Percentiles rank a stretch among this genome's conserved stretches.
Evolutionary conservation across 23 red algal genomes (phyloP).

Genomic region (Gracilaria domingensis): DNA sequence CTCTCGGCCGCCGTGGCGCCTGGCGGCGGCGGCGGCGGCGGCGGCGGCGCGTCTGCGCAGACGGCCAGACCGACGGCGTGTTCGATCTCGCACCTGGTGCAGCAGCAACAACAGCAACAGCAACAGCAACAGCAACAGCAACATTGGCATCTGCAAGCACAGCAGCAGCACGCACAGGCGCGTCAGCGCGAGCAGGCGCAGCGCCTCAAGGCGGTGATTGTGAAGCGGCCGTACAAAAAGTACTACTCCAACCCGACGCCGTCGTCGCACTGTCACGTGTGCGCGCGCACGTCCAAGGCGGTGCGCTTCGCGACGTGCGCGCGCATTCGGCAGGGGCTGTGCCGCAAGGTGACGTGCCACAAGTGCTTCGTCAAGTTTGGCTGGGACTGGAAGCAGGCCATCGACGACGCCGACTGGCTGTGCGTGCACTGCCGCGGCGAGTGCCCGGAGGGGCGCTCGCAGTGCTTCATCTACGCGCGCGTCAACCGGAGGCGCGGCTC

Average conservation of each 20-base stretch:
- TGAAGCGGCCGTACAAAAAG: conserved; percentile 58
- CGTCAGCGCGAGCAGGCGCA: not conserved
- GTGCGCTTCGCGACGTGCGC: conserved; percentile 68
- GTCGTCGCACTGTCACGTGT: conserved; percentile 74
- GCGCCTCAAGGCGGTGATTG: not conserved
- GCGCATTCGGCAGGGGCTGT: conserved; percentile 54
- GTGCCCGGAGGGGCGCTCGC: conserved; percentile 40
- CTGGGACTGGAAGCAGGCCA: conserved; percentile 49
- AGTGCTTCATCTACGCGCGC: conserved; percentile 61
- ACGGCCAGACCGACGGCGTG: too few relatives aligned
- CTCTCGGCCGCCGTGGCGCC: not conserved
- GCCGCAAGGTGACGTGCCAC: conserved; percentile 76
- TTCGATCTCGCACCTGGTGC: too few relatives aligned
- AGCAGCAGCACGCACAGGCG: not conserved
- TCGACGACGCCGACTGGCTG: conserved; percentile 28
- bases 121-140: too few relatives aligned
- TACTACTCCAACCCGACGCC: conserved; percentile 71
- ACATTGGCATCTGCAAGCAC: too few relatives aligned
- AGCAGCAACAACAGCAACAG: too few relatives aligned
- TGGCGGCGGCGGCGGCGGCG: not conserved
- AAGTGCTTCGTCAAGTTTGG: conserved; percentile 76
- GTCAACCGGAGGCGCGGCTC: conserved; percentile 28
- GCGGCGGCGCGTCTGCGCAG: too few relatives aligned
- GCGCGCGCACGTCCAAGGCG: conserved; percentile 68
- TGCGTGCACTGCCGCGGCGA: conserved; percentile 55